Evolutionary conservation across 306 rosid genomes (phyloP).

Genomic region (Vigna reflexopilosa): DNA sequence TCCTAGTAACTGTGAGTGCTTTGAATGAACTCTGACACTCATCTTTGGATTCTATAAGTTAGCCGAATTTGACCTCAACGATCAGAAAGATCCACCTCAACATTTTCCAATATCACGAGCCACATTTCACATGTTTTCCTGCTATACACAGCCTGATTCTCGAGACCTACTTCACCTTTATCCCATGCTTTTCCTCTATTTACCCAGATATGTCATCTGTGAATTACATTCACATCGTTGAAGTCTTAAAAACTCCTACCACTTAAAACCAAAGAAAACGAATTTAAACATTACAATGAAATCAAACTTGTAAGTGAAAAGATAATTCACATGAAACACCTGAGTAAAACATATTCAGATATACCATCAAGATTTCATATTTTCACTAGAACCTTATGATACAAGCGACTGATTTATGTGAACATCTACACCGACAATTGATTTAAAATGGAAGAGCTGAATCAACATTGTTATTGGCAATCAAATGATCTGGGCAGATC

Average conservation of each 20-base stretch:
- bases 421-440: not conserved
- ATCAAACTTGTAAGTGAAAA: not conserved
- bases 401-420: not conserved
- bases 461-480: not conserved
- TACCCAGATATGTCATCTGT: not conserved
- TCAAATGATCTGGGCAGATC: not conserved
- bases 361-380: not conserved
- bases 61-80: slow-evolving; percentile 42
- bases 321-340: not conserved
- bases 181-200: slow-evolving; percentile 48
- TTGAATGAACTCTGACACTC: slow-evolving; percentile 60
- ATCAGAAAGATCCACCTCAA: slow-evolving; percentile 60
- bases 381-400: not conserved
- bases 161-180: slow-evolving; percentile 64
- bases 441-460: not conserved
- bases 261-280: not conserved
- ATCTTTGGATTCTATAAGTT: slow-evolving; percentile 61
- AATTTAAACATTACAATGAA: not conserved
- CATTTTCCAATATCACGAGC: slow-evolving; percentile 76
- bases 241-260: not conserved
- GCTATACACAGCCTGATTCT: slow-evolving; percentile 72
- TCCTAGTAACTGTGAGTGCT: slow-evolving; percentile 43
- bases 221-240: slow-evolving; percentile 33
- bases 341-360: not conserved
- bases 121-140: slow-evolving; percentile 86